These are phyloP conservation scores for Penstemon davidsonii DNA, from an alignment of 257 asterid species.

Conservation along the genomic window DNA sequence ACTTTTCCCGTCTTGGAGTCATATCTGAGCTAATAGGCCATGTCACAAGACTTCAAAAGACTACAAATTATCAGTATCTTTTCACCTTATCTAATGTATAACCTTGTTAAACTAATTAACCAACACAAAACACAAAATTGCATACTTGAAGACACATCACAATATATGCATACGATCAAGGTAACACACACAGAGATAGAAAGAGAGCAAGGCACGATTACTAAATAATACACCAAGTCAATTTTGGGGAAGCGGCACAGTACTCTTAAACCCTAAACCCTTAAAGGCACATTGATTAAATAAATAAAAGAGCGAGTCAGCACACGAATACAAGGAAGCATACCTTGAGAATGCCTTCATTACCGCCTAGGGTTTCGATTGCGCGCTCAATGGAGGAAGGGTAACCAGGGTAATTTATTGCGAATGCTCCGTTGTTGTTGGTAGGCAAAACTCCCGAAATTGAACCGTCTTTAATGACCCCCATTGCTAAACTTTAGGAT, in stretches of 20 bases:
- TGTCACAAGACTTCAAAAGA: background rate
- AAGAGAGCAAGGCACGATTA: background rate
- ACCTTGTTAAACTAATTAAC: too few relatives aligned
- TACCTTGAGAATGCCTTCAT: conserved; percentile 69
- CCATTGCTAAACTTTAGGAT: conserved; percentile 47
- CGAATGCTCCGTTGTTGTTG: conserved; percentile 47
- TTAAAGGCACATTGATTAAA: too few relatives aligned
- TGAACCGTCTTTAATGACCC: conserved; percentile 63
- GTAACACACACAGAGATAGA: background rate
- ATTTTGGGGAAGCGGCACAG: too few relatives aligned
- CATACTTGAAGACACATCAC: background rate
- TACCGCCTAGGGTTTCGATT: conserved; percentile 83
- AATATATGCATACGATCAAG: background rate
- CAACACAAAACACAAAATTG: conserved; percentile 4
- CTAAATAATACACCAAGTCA: background rate
- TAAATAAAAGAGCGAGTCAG: too few relatives aligned
- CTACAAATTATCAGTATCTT: background rate
- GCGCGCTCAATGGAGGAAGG: conserved; percentile 85
- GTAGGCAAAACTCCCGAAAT: conserved; percentile 67
- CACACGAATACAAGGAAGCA: background rate
- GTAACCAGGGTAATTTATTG: conserved; percentile 86
- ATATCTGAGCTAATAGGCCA: conserved; percentile 1
- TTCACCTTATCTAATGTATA: too few relatives aligned
- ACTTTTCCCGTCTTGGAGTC: background rate
- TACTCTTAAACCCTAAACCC: too few relatives aligned